Conservation (phyloP, 2,329 filamentous ascomycete genomes). For the Diaporthe citri region DNA sequence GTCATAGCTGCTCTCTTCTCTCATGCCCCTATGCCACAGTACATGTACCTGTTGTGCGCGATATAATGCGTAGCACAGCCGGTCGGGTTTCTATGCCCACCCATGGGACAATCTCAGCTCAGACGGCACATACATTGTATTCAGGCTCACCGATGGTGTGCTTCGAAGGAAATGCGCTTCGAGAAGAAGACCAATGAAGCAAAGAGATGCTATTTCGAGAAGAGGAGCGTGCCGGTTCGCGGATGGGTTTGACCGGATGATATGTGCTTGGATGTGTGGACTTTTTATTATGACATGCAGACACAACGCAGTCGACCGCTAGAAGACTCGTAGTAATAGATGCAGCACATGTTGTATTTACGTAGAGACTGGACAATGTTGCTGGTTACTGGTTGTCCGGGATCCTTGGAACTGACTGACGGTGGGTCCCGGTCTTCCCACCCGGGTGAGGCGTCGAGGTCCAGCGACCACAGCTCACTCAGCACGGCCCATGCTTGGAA, state of each 20-base stretch:
- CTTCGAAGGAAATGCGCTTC: neutral
- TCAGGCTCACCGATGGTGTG: neutral
- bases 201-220: neutral
- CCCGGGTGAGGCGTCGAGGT: neutral
- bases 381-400: neutral
- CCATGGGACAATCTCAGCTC: neutral
- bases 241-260: neutral
- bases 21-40: neutral
- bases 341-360: neutral
- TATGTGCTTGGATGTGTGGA: neutral
- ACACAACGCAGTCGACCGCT: neutral
- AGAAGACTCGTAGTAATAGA: neutral
- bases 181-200: neutral
- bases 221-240: neutral
- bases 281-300: neutral
- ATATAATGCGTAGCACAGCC: neutral
- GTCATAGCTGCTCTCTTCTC: neutral
- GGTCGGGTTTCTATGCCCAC: conserved; percentile 9
- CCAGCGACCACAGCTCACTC: neutral
- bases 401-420: neutral
- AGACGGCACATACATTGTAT: neutral
- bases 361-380: no score
- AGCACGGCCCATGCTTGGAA: conserved; percentile 35
- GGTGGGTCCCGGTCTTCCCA: neutral
- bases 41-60: neutral